Evolutionary conservation across 305 asterid genomes (phyloP).

Genomic region (Fraxinus velutina): DNA sequence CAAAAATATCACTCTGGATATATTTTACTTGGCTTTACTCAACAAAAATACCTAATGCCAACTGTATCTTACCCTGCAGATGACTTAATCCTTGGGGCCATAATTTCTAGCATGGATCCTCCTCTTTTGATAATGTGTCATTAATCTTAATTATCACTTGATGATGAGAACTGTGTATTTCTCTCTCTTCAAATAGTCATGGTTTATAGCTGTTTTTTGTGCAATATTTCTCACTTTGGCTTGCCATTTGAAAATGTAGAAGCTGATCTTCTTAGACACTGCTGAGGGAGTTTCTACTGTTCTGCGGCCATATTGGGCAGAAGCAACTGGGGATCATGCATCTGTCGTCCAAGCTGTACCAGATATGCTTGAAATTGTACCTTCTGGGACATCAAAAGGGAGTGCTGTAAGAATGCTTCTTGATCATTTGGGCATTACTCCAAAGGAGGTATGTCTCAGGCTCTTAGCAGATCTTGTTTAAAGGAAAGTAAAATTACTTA

Average conservation of each 20-base stretch:
- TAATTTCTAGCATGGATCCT: neutral
- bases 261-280: slow-evolving; percentile 78
- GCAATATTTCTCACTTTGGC: slow-evolving; percentile 18
- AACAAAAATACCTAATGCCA: neutral
- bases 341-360: slow-evolving; percentile 92
- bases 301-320: slow-evolving; percentile 86
- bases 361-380: slow-evolving; percentile 94
- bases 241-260: slow-evolving; percentile 45
- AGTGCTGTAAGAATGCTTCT: slow-evolving; percentile 78
- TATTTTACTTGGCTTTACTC: neutral
- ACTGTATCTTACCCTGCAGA: neutral
- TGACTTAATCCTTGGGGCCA: neutral
- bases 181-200: neutral
- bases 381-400: slow-evolving; percentile 87
- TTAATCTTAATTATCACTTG: neutral
- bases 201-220: neutral
- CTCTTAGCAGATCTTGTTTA: neutral
- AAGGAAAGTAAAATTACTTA: neutral
- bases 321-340: slow-evolving; percentile 70
- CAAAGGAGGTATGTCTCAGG: slow-evolving; percentile 59
- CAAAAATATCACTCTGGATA: neutral
- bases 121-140: neutral
- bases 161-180: neutral
- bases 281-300: slow-evolving; percentile 68
- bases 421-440: slow-evolving; percentile 77